phyloP scores from a whole-genome alignment of 768 basidiomycete genomes.

The Udeniomyces megalosporus region DNA sequence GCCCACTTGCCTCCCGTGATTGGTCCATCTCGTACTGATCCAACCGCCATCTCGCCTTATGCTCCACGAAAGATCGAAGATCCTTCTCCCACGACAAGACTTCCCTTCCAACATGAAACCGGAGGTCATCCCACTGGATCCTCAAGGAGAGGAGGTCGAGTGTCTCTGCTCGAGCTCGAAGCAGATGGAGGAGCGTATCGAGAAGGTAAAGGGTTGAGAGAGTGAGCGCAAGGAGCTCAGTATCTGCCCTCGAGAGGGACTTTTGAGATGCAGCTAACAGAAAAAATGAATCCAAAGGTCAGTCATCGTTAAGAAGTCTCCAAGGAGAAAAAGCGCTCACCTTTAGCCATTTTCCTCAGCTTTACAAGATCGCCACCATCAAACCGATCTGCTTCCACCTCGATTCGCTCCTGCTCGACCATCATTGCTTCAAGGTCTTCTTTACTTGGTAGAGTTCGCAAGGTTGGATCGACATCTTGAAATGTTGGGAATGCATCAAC shows the following conservation, averaged over 20 bases:
- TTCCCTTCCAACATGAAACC: not conserved
- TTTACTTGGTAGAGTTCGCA: not conserved
- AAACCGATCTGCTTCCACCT: conserved; percentile 11
- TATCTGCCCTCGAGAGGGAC: conserved; percentile 4
- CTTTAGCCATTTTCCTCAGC: conserved; percentile 16
- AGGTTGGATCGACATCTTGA: not conserved
- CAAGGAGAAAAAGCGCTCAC: not conserved
- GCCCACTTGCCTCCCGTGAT: not conserved
- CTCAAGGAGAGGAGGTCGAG: conserved; percentile 11
- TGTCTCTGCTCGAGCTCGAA: conserved; percentile 9
- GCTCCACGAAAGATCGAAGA: not conserved
- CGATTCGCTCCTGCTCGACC: conserved; percentile 11
- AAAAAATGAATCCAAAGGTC: not conserved
- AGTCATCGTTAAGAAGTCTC: not conserved
- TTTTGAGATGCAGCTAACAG: conserved; percentile 12
- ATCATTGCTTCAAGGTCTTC: conserved; percentile 5
- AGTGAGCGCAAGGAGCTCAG: conserved; percentile 13
- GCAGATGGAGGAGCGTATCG: conserved; percentile 15
- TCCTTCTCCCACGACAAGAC: not conserved
- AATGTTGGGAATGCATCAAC: not conserved
- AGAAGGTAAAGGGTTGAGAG: conserved; percentile 12
- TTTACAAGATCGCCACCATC: conserved; percentile 7
- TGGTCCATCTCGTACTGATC: not conserved
- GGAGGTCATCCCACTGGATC: conserved; percentile 12
- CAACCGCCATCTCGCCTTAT: conserved; percentile 1